Evolutionary conservation across 2,329 filamentous ascomycete species (phyloP), one percentile per base, ranked within the genome.

Genomic region (Furcasterigmium sp.): DNA sequence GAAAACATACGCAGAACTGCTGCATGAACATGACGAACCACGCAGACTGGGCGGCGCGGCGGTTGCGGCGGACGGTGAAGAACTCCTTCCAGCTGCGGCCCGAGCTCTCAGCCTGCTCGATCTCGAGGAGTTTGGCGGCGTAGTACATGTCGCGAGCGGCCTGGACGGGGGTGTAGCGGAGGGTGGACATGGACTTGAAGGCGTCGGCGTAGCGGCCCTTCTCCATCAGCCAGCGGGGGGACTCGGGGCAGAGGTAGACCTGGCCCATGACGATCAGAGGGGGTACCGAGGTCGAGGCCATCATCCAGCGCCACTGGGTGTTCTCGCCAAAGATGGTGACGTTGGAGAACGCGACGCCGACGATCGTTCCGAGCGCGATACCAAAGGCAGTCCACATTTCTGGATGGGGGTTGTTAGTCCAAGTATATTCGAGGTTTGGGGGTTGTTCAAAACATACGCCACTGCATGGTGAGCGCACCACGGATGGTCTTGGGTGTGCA

Each of bases 161-260:
- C 47, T 76, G 72, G 5, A 78, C 53, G 1, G 63, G 53, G 0
- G 64, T 66, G 43, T 72, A 72, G 3, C 75, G 70, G 4, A 78
- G 63, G 3, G 64, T 64, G 13, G 55, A 57, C 1, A 75, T 61
- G 1, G 72, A 73, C 4, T 58, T 48, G 48, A 67, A 72, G 5
- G 75, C 75, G 28, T 70, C 63, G 34, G 50, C 51, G 48, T 70
- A 69, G 15, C 59, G 61, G 1, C 67, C 66, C 43, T 72, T 74
- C 30, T 74, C 72, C 56, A 78, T 74, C 43, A 69, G 72, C 72
- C 73, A 78, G 19, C 73, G 65, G 3, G 74, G 73, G 2, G 70
- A 75, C 44, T 78, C 73, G 0, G 75, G 73, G 34, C 73, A 76
- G 43, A 76, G 65, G 42, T 70, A 79, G n/a, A 79, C 65, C 36